Evolutionary conservation across 305 asterid species (phyloP), one percentile per base, ranked within the genome.

Genomic region (Fraxinus latifolia): DNA sequence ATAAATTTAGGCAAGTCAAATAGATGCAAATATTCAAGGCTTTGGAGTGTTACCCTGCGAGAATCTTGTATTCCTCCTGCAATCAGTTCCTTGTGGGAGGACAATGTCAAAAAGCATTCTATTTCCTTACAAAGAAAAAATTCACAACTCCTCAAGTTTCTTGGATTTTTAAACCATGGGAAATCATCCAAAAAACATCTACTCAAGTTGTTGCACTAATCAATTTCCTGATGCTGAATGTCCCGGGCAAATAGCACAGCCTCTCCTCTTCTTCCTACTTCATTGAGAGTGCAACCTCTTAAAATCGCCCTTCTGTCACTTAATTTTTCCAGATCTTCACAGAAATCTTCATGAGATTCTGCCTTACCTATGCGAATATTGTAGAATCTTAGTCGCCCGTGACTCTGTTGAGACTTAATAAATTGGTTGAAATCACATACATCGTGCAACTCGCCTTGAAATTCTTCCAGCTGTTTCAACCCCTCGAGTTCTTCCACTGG

Each of bases 1-100:
- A 42, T 50, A 31, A 77, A 78, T 17, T 82, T 65, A 19, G 77
- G 65, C 50, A 82, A 82, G 25, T 9, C 5, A 12, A 4, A 8
- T 27, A 77, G 47, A n/a, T 1, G 7, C 33, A 82, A 25, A 0
- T 1, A 29, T 75, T 71, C 44, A 14, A 82, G 34, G 3, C n/a
- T 47, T 33, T 15, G 21, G 7, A 72, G 9, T 27, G 74, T 44
- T 50, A 12, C 19, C n/a, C 25, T 15, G 44, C 25, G 7, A 62
- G 39, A 55, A 55, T 8, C n/a, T 5, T 2, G 15, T 17, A 42
- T 55, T 55, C 27, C 47, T 9, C 72, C 9, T 21, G 34, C 0
- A 6, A 55, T 55, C 11, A 55, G 67, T n/a, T 55, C 67, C 27
- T 55, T 55, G 67, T 55, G 21, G 25, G 3, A n/a, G 67, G 60